Evolutionary conservation across 2,329 filamentous ascomycete genomes (phyloP), one percentile per base, ranked within the genome.

Genomic region (Trichoderma harzianum): DNA sequence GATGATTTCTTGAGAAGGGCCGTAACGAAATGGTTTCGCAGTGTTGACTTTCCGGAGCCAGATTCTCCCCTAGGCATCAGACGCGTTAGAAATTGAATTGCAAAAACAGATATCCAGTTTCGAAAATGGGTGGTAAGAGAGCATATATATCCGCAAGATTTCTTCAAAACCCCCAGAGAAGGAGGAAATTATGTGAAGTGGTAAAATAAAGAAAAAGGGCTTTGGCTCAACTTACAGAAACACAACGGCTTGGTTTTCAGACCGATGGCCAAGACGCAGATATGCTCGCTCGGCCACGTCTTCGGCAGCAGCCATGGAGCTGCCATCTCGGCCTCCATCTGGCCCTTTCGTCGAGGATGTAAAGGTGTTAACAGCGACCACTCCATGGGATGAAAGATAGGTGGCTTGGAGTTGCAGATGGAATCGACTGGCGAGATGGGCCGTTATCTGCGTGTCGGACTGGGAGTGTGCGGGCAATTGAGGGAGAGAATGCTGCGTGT

Each of bases 361-460:
- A 81, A 97, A 98, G 24, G 95, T 99, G 84, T 99, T 99, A 75
- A 99, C 86, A 67, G 93, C 92, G 78, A 99, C 92, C 76, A 98
- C 87, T 63, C 92, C 96, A 80, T 98, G 95, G 1, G 94, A 97
- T 1, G 95, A 98, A 21, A 99, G 89, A 63, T 90, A 90, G 68
- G 96, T 94, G 0, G 95, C 97, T 11, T 96, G 94, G 72, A 96
- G 85, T 69, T 93, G 92, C 68, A 97, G 92, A 84, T 99, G 96
- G 82, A 97, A 99, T 69, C 95, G 94, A 81, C 89, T 94, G 76
- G 93, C 93, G 74, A 96, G 88, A 81, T 95, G 93, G 67, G 92
- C 92, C 4, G 93, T 96, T 76, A 95, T 85, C 78, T 94, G 91
- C 60, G 91, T 92, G 78, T 93, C 92, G 76, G 90, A 91, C 83